A percentile compares a stretch with the other conserved stretches of the same genome.
Conservation (phyloP, 2,329 filamentous ascomycete species). For the Penicillium crustosum region DNA sequence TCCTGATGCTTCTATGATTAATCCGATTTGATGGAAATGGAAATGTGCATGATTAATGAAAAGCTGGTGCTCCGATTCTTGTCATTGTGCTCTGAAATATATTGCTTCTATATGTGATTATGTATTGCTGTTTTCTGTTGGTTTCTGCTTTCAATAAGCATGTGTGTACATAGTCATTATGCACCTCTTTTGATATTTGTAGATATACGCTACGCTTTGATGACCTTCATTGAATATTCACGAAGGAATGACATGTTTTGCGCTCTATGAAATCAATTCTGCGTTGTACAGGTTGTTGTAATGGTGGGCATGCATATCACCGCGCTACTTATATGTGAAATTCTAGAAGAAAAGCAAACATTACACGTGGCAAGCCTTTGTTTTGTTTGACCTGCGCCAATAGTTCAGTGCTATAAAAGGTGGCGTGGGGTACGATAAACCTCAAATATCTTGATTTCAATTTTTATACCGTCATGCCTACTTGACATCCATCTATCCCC, state of each 20-base stretch:
- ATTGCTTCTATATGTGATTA: too few species aligned
- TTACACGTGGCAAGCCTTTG: background rate
- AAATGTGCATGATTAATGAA: constrained; percentile 13
- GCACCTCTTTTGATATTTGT: background rate
- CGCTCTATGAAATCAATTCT: background rate
- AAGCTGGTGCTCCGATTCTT: background rate
- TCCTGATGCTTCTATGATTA: constrained; percentile 35
- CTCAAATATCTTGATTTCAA: too few species aligned
- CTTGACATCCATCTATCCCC: background rate
- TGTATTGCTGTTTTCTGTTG: background rate
- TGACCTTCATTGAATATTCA: background rate
- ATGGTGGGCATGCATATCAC: too few species aligned
- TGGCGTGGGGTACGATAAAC: background rate
- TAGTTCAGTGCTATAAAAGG: background rate
- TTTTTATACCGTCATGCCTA: background rate
- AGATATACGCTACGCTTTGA: background rate
- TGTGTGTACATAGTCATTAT: constrained; percentile 1
- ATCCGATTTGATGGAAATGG: constrained; percentile 32
- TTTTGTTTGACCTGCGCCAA: background rate
- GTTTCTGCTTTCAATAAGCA: background rate
- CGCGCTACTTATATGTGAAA: accelerated
- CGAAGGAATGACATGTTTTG: background rate
- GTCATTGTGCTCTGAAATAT: too few species aligned
- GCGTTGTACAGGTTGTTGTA: background rate
- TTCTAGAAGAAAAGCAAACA: background rate